Conservation (phyloP, 306 rosid species). For the Arachis hypogaea region DNA sequence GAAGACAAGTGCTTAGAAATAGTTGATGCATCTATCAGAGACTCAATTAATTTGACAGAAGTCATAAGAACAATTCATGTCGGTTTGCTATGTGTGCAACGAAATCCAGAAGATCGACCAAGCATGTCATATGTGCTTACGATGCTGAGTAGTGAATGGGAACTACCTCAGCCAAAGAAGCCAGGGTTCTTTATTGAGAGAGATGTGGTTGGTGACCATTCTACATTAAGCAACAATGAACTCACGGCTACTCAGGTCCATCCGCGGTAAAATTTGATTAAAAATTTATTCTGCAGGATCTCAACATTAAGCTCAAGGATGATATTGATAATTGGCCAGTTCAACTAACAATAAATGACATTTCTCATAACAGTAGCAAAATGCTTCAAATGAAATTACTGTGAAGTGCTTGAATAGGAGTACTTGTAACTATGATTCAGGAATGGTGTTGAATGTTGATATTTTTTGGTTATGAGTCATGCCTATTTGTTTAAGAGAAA, state of each 20-base stretch:
- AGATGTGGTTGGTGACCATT: neutral
- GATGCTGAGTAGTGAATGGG: constrained; percentile 30
- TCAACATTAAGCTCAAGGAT: too few relatives aligned
- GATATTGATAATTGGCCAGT: too few relatives aligned
- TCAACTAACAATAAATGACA: too few relatives aligned
- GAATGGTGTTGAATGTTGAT: too few relatives aligned
- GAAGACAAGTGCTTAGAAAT: constrained; percentile 36
- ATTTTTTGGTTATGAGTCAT: too few relatives aligned
- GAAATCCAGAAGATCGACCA: constrained; percentile 23
- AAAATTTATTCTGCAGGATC: too few relatives aligned
- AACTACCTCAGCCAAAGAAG: constrained; percentile 47
- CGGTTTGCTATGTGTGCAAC: constrained; percentile 22
- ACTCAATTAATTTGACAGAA: constrained; percentile 12
- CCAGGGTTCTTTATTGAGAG: constrained; percentile 44
- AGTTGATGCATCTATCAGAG: constrained; percentile 30
- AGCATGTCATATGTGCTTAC: neutral
- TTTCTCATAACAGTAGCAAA: too few relatives aligned
- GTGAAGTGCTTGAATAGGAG: too few relatives aligned
- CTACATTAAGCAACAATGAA: constrained; percentile 2
- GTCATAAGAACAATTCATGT: constrained; percentile 21
- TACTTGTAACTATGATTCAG: too few relatives aligned
- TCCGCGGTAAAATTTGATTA: neutral
- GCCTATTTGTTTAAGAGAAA: too few relatives aligned
- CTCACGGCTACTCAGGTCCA: neutral
- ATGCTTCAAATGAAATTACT: too few relatives aligned